Evolutionary conservation across 1,139 yeast species (phyloP).

Genomic region (Kodamaea derodonti): DNA sequence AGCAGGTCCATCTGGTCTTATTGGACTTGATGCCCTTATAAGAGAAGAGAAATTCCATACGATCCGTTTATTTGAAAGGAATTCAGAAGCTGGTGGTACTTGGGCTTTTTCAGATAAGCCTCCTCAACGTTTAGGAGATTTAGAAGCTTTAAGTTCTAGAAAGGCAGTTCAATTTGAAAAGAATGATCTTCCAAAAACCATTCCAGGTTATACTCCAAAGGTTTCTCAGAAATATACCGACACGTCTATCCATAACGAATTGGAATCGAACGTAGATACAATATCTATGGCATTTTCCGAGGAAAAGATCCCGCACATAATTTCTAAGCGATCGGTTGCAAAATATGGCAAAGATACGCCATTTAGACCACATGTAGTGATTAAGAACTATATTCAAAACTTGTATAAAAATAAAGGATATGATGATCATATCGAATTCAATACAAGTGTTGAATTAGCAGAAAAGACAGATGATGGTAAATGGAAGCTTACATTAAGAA

Average conservation of each 20-base stretch:
- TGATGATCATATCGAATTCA: constrained; percentile 17
- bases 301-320: constrained; percentile 11
- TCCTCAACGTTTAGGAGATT: constrained; percentile 17
- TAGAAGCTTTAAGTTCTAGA: constrained; percentile 11
- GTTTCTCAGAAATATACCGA: constrained; percentile 17
- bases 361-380: constrained; percentile 11
- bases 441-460: constrained; percentile 12
- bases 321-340: constrained; percentile 11
- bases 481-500: constrained; percentile 14
- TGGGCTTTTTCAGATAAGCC: constrained; percentile 28
- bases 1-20: constrained; percentile 69
- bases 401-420: constrained; percentile 17
- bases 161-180: constrained; percentile 9
- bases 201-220: constrained; percentile 13
- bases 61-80: constrained; percentile 38
- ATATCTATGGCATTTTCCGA: constrained; percentile 15
- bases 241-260: constrained; percentile 14
- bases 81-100: constrained; percentile 41
- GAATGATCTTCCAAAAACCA: constrained; percentile 10
- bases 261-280: constrained; percentile 15
- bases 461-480: constrained; percentile 11
- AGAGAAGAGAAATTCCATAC: constrained; percentile 29
- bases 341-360: constrained; percentile 9
- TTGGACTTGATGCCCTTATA: constrained; percentile 45
- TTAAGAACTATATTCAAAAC: constrained; percentile 14